phyloP scores from a whole-genome alignment of 148 eudicot species.

The Vaccinium darrowii region DNA sequence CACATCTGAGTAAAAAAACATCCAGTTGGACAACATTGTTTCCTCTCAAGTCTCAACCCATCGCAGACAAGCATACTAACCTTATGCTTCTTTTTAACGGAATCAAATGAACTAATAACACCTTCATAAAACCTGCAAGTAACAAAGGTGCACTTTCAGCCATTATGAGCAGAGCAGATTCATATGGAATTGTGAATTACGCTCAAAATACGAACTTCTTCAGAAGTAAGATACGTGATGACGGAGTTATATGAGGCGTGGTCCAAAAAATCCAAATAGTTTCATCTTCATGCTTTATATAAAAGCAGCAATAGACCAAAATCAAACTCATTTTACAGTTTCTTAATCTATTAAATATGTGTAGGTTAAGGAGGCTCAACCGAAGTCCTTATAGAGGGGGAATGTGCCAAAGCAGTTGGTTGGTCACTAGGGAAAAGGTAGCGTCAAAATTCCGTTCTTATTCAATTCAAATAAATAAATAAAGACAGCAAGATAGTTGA shows the following conservation, averaged over 20 bases:
- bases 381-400: background rate
- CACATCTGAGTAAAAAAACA: background rate
- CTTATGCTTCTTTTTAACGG: constrained; percentile 50
- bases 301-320: background rate
- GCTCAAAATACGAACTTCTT: background rate
- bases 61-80: constrained; percentile 31
- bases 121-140: constrained; percentile 75
- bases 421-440: background rate
- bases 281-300: background rate
- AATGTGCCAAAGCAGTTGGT: background rate
- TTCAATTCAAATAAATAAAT: background rate
- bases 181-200: background rate
- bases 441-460: background rate
- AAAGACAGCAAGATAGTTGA: background rate
- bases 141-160: background rate
- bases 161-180: background rate
- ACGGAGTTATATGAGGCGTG: background rate
- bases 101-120: constrained; percentile 44
- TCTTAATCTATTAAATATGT: background rate
- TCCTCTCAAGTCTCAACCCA: background rate
- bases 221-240: background rate
- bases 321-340: background rate
- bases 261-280: background rate
- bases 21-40: background rate
- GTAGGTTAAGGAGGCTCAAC: background rate